phyloP scores from a whole-genome alignment of 2,329 filamentous ascomycete genomes.

The Aspergillus quadricinctus region DNA sequence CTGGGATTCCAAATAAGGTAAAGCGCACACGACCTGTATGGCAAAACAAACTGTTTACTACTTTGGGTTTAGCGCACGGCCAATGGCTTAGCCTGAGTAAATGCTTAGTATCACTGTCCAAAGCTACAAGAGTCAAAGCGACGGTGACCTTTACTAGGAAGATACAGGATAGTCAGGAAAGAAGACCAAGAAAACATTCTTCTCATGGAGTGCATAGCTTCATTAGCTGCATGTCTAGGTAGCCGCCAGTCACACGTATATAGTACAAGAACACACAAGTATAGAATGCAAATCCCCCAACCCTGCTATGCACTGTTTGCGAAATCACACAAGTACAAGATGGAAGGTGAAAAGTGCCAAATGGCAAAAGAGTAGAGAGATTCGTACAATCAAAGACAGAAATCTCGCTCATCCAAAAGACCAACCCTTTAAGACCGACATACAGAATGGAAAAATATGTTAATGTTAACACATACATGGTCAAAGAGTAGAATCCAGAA shows the following conservation, averaged over 20 bases:
- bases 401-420: conserved; percentile 28
- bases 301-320: conserved; percentile 29
- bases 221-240: conserved; percentile 24
- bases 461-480: conserved; percentile 26
- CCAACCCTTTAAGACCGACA: conserved; percentile 20
- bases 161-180: neutral
- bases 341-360: conserved; percentile 10
- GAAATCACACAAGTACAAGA: conserved; percentile 17
- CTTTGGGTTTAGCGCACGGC: neutral
- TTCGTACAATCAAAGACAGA: conserved; percentile 26
- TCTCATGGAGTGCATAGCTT: conserved; percentile 4
- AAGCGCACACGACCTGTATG: conserved; percentile 4
- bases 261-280: conserved; percentile 21
- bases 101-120: neutral
- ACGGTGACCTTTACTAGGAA: neutral
- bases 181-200: neutral
- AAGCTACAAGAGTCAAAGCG: neutral
- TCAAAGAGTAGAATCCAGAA: conserved; percentile 14
- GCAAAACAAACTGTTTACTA: neutral
- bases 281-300: conserved; percentile 26
- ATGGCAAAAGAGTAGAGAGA: conserved; percentile 32
- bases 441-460: conserved; percentile 19
- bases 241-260: conserved; percentile 24
- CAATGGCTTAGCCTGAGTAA: neutral
- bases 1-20: conserved; percentile 18